phyloP scores from a whole-genome alignment of 106 monocot genomes.

The Apostasia shenzhenica region DNA sequence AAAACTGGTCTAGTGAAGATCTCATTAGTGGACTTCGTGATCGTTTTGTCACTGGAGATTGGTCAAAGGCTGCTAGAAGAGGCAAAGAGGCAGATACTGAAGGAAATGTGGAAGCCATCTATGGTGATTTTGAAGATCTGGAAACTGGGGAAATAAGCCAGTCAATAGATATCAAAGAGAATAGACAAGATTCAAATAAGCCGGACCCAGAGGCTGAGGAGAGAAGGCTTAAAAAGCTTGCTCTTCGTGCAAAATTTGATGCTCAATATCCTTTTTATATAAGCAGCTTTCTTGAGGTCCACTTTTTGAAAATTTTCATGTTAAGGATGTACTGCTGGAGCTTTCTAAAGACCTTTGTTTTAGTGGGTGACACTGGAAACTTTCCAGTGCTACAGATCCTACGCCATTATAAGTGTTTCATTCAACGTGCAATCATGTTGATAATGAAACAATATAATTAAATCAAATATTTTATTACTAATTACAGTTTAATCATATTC shows the following conservation, averaged over 20 bases:
- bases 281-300: background rate
- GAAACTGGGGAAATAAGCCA: slow-evolving; percentile 57
- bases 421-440: too few species aligned
- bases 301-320: too few species aligned
- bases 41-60: slow-evolving; percentile 91
- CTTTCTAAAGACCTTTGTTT: too few species aligned
- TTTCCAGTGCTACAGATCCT: too few species aligned
- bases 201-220: slow-evolving; percentile 46
- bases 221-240: slow-evolving; percentile 82
- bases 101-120: slow-evolving; percentile 30
- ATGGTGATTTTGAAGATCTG: slow-evolving; percentile 92
- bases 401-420: too few species aligned
- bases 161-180: slow-evolving; percentile 9
- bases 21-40: slow-evolving; percentile 63
- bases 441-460: too few species aligned
- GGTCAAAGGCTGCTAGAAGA: slow-evolving; percentile 70
- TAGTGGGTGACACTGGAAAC: too few species aligned
- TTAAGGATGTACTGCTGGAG: too few species aligned
- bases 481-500: too few species aligned
- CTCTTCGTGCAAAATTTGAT: slow-evolving; percentile 92
- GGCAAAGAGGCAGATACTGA: slow-evolving; percentile 39
- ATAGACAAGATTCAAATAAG: slow-evolving; percentile 11
- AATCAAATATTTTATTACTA: too few species aligned
- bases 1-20: slow-evolving; percentile 77
- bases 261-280: slow-evolving; percentile 75